Conservation (phyloP, 1,284 basidiomycete genomes). For the Microbotryum lychnidis-dioicae region DNA sequence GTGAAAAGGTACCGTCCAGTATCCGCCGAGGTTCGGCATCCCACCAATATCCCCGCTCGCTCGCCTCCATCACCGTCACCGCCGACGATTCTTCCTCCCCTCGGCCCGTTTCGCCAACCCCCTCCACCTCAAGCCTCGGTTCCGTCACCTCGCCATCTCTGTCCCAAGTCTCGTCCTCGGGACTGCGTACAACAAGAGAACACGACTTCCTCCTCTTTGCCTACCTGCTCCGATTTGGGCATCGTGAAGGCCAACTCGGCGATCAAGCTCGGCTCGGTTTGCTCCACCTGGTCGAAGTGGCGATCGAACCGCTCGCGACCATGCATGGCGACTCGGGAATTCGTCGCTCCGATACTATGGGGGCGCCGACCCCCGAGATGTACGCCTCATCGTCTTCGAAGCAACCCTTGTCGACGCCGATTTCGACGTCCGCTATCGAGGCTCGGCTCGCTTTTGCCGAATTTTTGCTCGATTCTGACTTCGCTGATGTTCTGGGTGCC, state of each 20-base stretch:
- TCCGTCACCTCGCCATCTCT: conserved; percentile 35
- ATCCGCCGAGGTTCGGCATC: conserved; percentile 50
- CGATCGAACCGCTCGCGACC: conserved; percentile 51
- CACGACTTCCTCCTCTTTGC: conserved; percentile 93
- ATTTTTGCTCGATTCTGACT: conserved; percentile 90
- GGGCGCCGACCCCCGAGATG: conserved; percentile 31
- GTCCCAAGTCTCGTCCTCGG: conserved; percentile 13
- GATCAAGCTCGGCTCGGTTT: conserved; percentile 88
- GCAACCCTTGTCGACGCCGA: not conserved
- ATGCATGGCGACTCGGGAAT: conserved; percentile 29
- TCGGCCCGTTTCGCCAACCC: conserved; percentile 50
- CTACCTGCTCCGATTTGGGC: conserved; percentile 88
- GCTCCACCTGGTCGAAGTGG: conserved; percentile 86
- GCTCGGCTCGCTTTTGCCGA: conserved; percentile 77
- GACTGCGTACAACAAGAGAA: conserved; percentile 57
- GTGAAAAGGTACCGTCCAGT: conserved; percentile 54
- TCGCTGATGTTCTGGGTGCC: conserved; percentile 90
- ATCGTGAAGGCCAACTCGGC: conserved; percentile 86
- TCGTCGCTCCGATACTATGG: conserved; percentile 11
- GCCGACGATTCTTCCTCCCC: conserved; percentile 2
- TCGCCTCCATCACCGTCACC: conserved; percentile 5
- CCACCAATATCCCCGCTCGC: conserved; percentile 54
- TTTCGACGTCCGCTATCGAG: conserved; percentile 52
- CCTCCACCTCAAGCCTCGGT: conserved; percentile 54
- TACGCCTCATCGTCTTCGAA: not conserved